Evolutionary conservation across 2,329 filamentous ascomycete genomes (phyloP), one percentile per base, ranked within the genome.

Genomic region (Karstenula rhodostoma): DNA sequence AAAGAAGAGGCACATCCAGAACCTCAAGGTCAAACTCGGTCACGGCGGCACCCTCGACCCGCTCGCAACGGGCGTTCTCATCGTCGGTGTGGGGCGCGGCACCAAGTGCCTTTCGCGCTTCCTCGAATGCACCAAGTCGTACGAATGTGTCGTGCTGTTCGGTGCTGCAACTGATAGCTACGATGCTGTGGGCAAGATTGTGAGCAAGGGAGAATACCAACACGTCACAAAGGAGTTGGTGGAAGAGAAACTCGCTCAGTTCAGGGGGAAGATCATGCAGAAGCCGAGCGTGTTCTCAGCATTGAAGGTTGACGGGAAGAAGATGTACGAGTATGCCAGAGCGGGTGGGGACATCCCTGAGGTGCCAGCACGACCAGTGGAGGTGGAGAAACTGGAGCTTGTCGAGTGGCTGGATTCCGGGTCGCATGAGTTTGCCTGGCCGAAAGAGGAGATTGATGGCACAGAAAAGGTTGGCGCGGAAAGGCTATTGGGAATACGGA

Each of bases 31-130:
- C 68, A 99, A 98, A 83, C 91, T 98, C 73, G 95, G 95, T 35
- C 95, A 99, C 80, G 95, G 95, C 62, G 95, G 95, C 46, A 99
- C 95, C 1, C 86, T 99, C 19, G 95, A 99, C 74, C 95, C 95
- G 27, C 85, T 97, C 71, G 95, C 95, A 9, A 97, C 94, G 1
- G 95, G 95, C 48, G 92, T 99, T 25, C 85, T 99, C 52, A 93
- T 98, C 64, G 84, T 95, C 7, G 95, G 94, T 58, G 85, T 97
- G 55, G 95, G 94, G 37, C 88, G 86, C 60, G 95, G 92, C 42
- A 99, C 95, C 57, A 99, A 98, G 78, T 82, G 86, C 15, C 85
- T 99, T 1, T 82, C 86, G 43, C 83, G 87, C 37, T 98, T 97
- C 76, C 84, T 98, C 47, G 85, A 87, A 57, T 97, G 95, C 82